phyloP scores from a whole-genome alignment of 1,284 basidiomycete genomes.

The Ceratobasidium sp. region DNA sequence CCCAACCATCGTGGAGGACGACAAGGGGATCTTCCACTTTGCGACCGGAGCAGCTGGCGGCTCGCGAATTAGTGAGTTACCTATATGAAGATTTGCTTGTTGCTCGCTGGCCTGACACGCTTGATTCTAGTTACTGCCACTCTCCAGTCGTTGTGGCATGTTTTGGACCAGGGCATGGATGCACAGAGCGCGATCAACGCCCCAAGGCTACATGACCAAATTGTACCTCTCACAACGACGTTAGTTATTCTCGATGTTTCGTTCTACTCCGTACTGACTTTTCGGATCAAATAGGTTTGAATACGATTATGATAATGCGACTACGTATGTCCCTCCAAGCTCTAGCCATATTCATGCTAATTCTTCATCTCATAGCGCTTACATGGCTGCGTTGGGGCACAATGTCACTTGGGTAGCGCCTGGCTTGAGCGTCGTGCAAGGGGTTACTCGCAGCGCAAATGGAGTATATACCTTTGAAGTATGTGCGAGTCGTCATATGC shows the following conservation, averaged over 20 bases:
- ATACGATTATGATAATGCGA: constrained; percentile 27
- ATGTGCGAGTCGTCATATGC: background rate
- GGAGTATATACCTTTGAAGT: background rate
- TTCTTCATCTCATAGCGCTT: constrained; percentile 3
- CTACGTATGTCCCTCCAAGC: constrained; percentile 19
- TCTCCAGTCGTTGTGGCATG: constrained; percentile 37
- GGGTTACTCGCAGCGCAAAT: background rate
- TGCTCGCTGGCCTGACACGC: no score
- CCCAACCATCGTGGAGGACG: constrained; percentile 41
- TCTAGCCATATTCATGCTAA: background rate
- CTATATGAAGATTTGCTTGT: no score
- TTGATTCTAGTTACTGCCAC: constrained; percentile 43
- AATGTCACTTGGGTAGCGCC: constrained; percentile 40
- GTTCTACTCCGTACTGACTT: background rate
- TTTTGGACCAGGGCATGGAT: constrained; percentile 37
- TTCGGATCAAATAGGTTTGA: constrained; percentile 1
- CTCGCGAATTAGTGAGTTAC: constrained; percentile 34
- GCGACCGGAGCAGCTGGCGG: constrained; percentile 42
- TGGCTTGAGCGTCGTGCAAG: constrained; percentile 36
- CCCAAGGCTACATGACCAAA: constrained; percentile 40
- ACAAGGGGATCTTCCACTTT: constrained; percentile 38
- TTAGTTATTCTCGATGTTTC: background rate
- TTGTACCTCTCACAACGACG: constrained; percentile 38
- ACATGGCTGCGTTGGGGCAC: constrained; percentile 37
- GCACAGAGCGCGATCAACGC: constrained; percentile 36